These are phyloP conservation scores for Babesia divergens DNA, from an alignment of 169 alveolate genomes.

Conservation along the genomic window DNA sequence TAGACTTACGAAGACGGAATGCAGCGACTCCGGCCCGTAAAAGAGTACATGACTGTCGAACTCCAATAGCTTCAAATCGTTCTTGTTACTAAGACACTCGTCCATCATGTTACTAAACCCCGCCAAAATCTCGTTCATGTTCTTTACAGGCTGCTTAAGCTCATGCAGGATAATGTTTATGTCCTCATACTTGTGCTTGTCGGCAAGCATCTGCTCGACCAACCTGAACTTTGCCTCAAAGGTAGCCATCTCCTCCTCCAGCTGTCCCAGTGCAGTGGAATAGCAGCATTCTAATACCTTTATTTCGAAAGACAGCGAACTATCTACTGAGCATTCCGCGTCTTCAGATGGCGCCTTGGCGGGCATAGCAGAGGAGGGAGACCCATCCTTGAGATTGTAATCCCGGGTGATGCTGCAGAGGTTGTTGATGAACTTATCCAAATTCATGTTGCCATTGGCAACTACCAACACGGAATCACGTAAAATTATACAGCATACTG, in stretches of 20 bases:
- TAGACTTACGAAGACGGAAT: conserved; percentile 38
- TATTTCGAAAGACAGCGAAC: conserved; percentile 75
- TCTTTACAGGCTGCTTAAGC: conserved; percentile 75
- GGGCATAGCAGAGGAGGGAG: neutral
- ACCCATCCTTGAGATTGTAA: conserved; percentile 8
- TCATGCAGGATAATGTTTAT: conserved; percentile 73
- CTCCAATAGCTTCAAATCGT: conserved; percentile 22
- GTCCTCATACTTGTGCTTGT: conserved; percentile 60
- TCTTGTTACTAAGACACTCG: conserved; percentile 17
- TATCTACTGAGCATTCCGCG: neutral
- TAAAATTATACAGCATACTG: conserved; percentile 61
- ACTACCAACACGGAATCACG: conserved; percentile 56
- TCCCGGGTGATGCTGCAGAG: conserved; percentile 66
- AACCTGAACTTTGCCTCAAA: conserved; percentile 19
- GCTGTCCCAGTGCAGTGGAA: conserved; percentile 73
- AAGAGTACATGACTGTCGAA: conserved; percentile 30
- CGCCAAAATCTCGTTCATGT: conserved; percentile 19
- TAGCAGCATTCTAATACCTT: conserved; percentile 79
- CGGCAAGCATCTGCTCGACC: conserved; percentile 49
- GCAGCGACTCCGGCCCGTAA: conserved; percentile 27
- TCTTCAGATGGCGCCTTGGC: conserved; percentile 16
- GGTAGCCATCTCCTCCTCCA: conserved; percentile 49
- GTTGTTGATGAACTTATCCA: conserved; percentile 68
- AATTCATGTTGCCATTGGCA: conserved; percentile 53
- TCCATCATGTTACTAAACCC: conserved; percentile 62